Evolutionary conservation across 1,284 basidiomycete genomes (phyloP), one percentile per base, ranked within the genome.

Genomic region (Sanghuangporus sanghuang): DNA sequence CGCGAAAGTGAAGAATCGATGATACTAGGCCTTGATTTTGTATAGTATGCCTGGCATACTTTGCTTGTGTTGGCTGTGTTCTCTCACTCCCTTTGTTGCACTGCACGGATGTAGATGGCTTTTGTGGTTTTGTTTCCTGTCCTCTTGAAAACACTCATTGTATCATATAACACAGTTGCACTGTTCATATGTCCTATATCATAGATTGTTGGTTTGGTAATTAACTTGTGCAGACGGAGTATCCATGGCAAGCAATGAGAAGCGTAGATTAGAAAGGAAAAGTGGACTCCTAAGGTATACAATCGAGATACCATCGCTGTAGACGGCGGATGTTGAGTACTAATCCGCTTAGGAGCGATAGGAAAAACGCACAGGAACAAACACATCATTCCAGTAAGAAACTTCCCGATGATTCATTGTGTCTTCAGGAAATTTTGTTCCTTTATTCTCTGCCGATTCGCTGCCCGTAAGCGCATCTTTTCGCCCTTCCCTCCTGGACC

Each of bases 401-500:
- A 18, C 27, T 52, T 11, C 18, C 27, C 27, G 0, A 5, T 7
- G 36, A 60, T 27, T 69, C 75, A 89, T 71, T 89, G 87, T 7
- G 85, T 87, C 72, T 84, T 85, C 87, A 92, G 88, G 73, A 93
- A 85, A 69, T 92, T 92, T 62, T 80, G 80, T 62, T 90, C 88
- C 71, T 85, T 86, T 71, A 93, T 87, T 57, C 76, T 77, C 71
- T 85, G 80, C 66, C 84, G 80, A 59, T 88, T 91, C 68, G 81
- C 80, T 69, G 77, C 77, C 69, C 89, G 77, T 73, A 89, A 76
- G 64, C 76, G 75, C 63, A 80, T 77, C 69, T 89, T 85, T 74
- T 90, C 87, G 44, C 79, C 84, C 69, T 81, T 80, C 18, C 89
- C 87, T 12, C 89, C 88, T 1, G 86, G 87, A 1, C 86, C 89